These are phyloP conservation scores for Ganoderma lucidum DNA, from an alignment of 1,284 basidiomycete genomes.

Conservation along the genomic window DNA sequence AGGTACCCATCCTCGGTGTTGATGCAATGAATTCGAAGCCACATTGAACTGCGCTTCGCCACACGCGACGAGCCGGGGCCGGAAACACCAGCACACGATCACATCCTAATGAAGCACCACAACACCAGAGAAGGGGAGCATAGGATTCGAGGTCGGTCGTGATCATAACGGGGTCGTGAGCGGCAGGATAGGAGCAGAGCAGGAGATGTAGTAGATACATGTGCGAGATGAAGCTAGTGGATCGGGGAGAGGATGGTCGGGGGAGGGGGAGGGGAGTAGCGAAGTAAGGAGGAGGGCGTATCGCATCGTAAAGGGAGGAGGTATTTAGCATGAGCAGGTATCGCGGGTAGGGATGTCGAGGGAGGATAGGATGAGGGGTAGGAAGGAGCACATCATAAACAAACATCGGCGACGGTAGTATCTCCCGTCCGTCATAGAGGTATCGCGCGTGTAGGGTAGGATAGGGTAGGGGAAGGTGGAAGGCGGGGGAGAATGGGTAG, in stretches of 20 bases:
- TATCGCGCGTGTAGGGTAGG: slow-evolving; percentile 7
- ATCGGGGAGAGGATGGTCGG: not conserved
- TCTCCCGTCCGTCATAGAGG: slow-evolving; percentile 14
- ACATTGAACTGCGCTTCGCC: too few relatives aligned
- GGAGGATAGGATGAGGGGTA: not conserved
- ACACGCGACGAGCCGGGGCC: too few relatives aligned
- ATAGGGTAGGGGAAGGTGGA: not conserved
- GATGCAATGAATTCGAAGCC: too few relatives aligned
- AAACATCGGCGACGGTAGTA: slow-evolving; percentile 12
- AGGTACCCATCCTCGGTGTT: too few relatives aligned
- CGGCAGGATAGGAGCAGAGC: slow-evolving; percentile 21
- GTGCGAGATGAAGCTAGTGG: not conserved
- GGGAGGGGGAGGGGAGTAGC: not conserved
- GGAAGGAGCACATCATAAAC: not conserved
- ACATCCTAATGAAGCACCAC: not conserved
- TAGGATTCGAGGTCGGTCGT: slow-evolving; percentile 24
- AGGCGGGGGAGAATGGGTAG: not conserved
- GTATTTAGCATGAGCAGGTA: slow-evolving; percentile 8
- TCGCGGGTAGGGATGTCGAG: slow-evolving; percentile 9
- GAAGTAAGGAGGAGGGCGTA: slow-evolving; percentile 4
- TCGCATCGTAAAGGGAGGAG: slow-evolving; percentile 8
- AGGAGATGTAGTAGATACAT: slow-evolving; percentile 24
- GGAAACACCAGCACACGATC: not conserved
- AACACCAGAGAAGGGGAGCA: slow-evolving; percentile 6
- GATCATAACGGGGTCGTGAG: slow-evolving; percentile 33